Evolutionary conservation across 2,329 filamentous ascomycete genomes (phyloP).

Genomic region (Aspergillus neoniger): DNA sequence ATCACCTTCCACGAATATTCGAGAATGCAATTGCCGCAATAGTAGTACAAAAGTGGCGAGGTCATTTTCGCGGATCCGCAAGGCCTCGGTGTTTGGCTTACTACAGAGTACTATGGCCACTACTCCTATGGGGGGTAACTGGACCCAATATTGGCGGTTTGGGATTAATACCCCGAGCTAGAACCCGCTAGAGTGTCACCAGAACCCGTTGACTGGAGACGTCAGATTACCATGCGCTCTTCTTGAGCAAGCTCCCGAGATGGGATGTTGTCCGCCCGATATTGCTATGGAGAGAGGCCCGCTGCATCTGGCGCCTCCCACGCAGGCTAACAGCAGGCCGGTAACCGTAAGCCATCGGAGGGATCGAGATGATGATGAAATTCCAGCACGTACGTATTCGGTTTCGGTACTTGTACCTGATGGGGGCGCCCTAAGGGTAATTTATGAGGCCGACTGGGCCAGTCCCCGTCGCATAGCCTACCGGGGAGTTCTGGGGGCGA

Average conservation of each 20-base stretch:
- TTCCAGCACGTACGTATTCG: neutral
- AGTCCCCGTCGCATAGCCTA: conserved; percentile 15
- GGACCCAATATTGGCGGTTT: conserved; percentile 18
- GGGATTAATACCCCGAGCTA: conserved; percentile 28
- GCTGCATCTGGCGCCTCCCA: conserved; percentile 1
- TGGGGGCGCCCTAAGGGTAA: conserved; percentile 3
- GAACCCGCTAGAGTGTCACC: conserved; percentile 36
- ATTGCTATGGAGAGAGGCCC: neutral
- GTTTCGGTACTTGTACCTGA: conserved; percentile 3
- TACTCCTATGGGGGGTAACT: conserved; percentile 12
- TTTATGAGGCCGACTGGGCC: conserved; percentile 5
- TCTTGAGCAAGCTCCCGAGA: neutral
- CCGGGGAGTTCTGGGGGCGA: conserved; percentile 15
- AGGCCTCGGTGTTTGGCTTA: conserved; percentile 14
- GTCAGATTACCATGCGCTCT: conserved; percentile 21
- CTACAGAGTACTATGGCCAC: neutral
- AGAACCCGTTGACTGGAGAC: conserved; percentile 31
- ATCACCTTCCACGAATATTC: conserved; percentile 17
- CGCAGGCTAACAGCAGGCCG: neutral
- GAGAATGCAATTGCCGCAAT: neutral
- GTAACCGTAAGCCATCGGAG: neutral
- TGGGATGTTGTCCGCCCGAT: neutral
- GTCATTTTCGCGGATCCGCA: conserved; percentile 13
- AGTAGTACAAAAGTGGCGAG: neutral
- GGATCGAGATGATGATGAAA: neutral